Base-by-base conservation (phyloP, 768 basidiomycete genomes). In the Exidia glandulosa region DNA sequence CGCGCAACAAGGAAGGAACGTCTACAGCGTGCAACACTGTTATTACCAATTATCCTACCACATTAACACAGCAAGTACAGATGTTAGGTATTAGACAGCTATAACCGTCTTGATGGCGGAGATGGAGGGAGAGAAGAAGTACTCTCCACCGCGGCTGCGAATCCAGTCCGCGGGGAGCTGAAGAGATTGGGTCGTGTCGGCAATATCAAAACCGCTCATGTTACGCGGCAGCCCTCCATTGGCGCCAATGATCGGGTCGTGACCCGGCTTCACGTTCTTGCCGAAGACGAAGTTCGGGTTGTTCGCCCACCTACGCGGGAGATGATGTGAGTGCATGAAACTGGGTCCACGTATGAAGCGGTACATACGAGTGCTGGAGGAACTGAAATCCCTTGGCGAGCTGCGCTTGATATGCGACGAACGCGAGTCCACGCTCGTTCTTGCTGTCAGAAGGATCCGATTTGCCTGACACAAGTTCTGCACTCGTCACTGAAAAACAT, bases 91-190 rank as follows among this genome's bases (percentile, higher is more conserved):
- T 45, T 54, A 54, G 6, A 29, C 50, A 12, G 50, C 25, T 7
- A 54, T 27, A 27, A 31, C 30, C 25, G 25, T 70, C 68, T 72
- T 75, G 66, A 82, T 69, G 9, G 74, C 76, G 33, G 75, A 75
- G 58, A 81, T 66, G 25, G 78, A 78, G 1, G 80, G 81, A 3
- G 75, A 69, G 68, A 81, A 81, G 68, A 81, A 81, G 65, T 80
- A 81, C 63, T 79, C 81, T 59, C 81, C 79, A 41, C 81, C 77
- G 27, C 76, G 73, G 47, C 80, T 71, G 33, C 32, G 25, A n/a
- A 60, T 36, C 23, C 23, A 56, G 52, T 60, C 52, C 12, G 16
- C 27, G 10, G 50, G 25, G 29, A 60, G 19, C 25, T 13, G n/a
- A 3, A 60, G 25, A 3, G n/a, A 23, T 32, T 29, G 4, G n/a